Evolutionary conservation across 1,284 basidiomycete species (phyloP).

Genomic region (Coriolopsis trogii): DNA sequence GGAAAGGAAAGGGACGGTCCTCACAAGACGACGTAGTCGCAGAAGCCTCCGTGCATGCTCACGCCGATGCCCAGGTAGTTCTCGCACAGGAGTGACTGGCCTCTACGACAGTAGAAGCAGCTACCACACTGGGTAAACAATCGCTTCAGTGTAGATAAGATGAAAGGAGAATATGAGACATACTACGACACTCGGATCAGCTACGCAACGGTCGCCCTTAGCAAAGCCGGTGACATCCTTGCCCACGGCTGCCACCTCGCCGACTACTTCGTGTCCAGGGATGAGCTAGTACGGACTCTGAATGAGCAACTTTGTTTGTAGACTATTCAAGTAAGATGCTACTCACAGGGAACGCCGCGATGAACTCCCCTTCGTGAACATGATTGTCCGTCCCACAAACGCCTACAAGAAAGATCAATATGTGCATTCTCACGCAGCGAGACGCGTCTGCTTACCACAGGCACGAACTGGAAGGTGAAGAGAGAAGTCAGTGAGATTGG

Average conservation of each 20-base stretch:
- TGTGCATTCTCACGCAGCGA: no score
- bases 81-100: conserved; percentile 75
- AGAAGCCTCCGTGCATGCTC: conserved; percentile 77
- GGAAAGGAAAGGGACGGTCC: conserved; percentile 9
- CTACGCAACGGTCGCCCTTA: conserved; percentile 80
- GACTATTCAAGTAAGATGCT: background rate
- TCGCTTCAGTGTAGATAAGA: background rate
- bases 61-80: conserved; percentile 80
- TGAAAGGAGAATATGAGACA: conserved; percentile 26
- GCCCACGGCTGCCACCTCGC: conserved; percentile 68
- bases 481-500: background rate
- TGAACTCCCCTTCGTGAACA: conserved; percentile 65
- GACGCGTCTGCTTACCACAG: conserved; percentile 22
- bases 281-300: conserved; percentile 52
- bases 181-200: conserved; percentile 67
- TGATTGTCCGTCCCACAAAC: conserved; percentile 52
- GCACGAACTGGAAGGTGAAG: conserved; percentile 17
- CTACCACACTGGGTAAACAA: conserved; percentile 79
- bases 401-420: background rate
- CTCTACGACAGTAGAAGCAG: conserved; percentile 85
- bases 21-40: conserved; percentile 81
- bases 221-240: conserved; percentile 70
- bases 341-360: conserved; percentile 50
- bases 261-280: conserved; percentile 83
- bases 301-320: conserved; percentile 4